A percentile compares a stretch with the other conserved stretches of the same genome.
phyloP scores from a whole-genome alignment of 2,329 filamentous ascomycete genomes.

The Fusarium sp. region DNA sequence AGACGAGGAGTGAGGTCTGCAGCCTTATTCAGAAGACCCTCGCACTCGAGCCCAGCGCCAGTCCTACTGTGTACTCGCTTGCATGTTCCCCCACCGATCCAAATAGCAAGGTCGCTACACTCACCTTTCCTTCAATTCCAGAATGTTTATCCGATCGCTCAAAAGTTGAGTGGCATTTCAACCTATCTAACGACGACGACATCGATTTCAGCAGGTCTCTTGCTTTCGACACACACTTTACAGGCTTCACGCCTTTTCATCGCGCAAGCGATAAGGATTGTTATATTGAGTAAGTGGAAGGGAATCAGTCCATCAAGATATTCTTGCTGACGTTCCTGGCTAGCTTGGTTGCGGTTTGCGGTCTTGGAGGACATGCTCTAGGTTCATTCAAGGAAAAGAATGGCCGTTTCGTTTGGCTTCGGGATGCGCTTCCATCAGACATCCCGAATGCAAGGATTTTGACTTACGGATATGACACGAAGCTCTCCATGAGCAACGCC shows the following conservation, averaged over 20 bases:
- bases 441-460: not conserved
- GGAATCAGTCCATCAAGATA: rapidly evolving
- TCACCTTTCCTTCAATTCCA: not conserved
- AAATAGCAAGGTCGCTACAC: not conserved
- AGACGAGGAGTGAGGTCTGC: not conserved
- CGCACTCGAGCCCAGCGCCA: not conserved
- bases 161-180: not conserved
- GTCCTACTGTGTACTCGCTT: not conserved
- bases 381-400: not conserved
- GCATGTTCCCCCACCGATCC: not conserved
- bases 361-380: not conserved
- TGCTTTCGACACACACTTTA: not conserved
- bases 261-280: not conserved
- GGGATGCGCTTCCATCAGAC: not conserved
- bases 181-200: not conserved
- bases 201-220: not conserved
- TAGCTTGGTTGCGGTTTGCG: not conserved
- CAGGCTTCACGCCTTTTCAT: not conserved
- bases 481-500: rapidly evolving
- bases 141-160: not conserved
- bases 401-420: not conserved
- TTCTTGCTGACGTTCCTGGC: rapidly evolving
- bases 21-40: not conserved
- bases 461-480: not conserved
- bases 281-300: not conserved